Evolutionary conservation across 768 basidiomycete species (phyloP), one percentile per base, ranked within the genome.

Genomic region (Cystoderma amianthinum): DNA sequence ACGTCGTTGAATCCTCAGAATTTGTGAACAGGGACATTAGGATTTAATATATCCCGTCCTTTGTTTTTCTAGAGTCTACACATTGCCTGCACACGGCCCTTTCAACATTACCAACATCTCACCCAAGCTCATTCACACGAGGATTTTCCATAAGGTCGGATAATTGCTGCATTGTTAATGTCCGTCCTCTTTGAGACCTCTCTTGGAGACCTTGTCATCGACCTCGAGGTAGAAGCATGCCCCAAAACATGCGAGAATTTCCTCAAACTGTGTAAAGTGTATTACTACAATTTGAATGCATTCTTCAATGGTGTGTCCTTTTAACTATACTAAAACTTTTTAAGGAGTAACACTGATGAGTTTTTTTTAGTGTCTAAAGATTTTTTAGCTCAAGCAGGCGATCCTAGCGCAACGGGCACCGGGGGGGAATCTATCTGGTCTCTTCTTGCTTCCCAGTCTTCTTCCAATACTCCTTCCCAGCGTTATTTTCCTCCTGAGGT

Each of bases 161-260:
- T 30, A n/a, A n/a, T n/a, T n/a, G n/a, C n/a, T n/a, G n/a, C n/a
- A n/a, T n/a, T n/a, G 28, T 15, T 37, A 36, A 96, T 97, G 96
- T 97, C 94, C 44, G 90, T 98, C 30, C 74, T 99, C 44, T 76
- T 98, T 49, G 96, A 98, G 71, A 99, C 96, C 3, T 97, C 93
- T 16, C 68, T 98, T 1, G 96, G 96, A 43, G 96, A 99, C 65
- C 73, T 99, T 42, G 91, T 98, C 45, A 90, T 98, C 54, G 96
- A 98, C 63, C 72, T 99, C 32, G 91, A 97, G 60, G 82, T 88
- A 20, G 90, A 93, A 5, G 68, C 70, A 28, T 97, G 94, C 62
- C 96, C 96, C 1, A 82, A 78, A 61, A 88, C 83, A 39, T 93
- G 86, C 64, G 81, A 90, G 61, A 99, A 98, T 70, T 98, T 98